Evolutionary conservation across 495 filamentous ascomycete species (phyloP), one percentile per base, ranked within the genome.

Genomic region (Podospora pseudoanserina): DNA sequence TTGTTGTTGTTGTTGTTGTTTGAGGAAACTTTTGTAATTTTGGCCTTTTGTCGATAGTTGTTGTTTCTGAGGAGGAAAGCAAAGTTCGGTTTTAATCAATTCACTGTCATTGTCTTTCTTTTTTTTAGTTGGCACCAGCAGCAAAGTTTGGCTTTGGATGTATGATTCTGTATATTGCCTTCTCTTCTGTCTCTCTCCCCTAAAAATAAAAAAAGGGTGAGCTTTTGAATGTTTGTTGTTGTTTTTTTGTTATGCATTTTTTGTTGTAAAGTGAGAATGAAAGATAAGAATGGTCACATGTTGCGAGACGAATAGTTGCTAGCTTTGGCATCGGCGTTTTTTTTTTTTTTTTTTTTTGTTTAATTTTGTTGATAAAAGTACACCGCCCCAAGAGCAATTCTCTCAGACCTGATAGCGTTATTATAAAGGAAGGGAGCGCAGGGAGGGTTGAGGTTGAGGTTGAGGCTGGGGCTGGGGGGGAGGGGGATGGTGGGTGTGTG

Each of bases 131-230:
- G 30, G 30, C 39, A 49, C 2, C 15, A 49, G 34, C 39, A 49
- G 7, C 15, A 49, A 49, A 16, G 23, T 49, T 49, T 49, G 39
- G 39, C 1, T 13, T 49, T 49, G 9, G 39, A 39, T 39, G 34
- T 39, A 53, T 62, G 34, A 61, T 63, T 27, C 7, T 27, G 4
- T 30, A 4, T 49, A 4, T 49, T 63, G 16, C 18, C 66, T 56
- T 67, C 60, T 44, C 64, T 32, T 58, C 60, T 61, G 54, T 27
- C 32, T 70, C 64, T 32, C 28, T 56, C 63, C 9, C 23, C 23
- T 23, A 0, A 23, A 23, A 23, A n/a, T n/a, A 0, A 16, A 61
- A 15, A 49, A 16, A 11, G 39, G 9, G 39, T 2, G 39, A 2
- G 39, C 13, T 49, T 49, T 49, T 49, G 39, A 7, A 13, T 49